A percentile compares a stretch with the other conserved stretches of the same genome.
Conservation (phyloP, 768 basidiomycete genomes). For the Pleurotus tuber-regium region DNA sequence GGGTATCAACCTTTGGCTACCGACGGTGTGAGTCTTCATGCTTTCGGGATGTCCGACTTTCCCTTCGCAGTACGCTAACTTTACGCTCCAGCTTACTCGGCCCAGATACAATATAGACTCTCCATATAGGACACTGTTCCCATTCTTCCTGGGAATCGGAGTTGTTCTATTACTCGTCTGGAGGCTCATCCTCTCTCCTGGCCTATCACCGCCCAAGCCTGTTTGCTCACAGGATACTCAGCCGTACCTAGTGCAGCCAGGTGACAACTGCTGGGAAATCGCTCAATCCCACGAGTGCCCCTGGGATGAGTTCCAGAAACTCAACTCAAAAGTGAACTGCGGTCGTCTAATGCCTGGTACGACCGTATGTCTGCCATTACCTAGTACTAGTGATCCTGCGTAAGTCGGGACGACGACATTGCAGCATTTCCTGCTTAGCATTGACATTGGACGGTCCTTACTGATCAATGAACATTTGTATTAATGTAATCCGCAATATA, state of each 20-base stretch:
- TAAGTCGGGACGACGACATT: no score
- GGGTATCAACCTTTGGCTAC: slow-evolving; percentile 55
- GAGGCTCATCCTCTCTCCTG: slow-evolving; percentile 51
- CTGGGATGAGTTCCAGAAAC: slow-evolving; percentile 47
- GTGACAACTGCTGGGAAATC: slow-evolving; percentile 69
- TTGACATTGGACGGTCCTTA: neutral
- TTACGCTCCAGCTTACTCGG: neutral
- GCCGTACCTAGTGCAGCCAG: slow-evolving; percentile 49
- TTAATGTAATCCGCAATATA: no score
- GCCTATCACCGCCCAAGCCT: slow-evolving; percentile 30
- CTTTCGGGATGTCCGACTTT: no score
- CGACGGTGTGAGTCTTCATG: slow-evolving; percentile 41
- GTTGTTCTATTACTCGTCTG: slow-evolving; percentile 62
- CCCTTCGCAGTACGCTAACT: slow-evolving; percentile 1
- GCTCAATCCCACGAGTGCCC: slow-evolving; percentile 44
- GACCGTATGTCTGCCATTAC: slow-evolving; percentile 44
- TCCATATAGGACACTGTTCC: slow-evolving; percentile 60
- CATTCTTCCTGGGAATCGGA: slow-evolving; percentile 69
- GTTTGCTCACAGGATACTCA: slow-evolving; percentile 37
- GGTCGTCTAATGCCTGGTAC: slow-evolving; percentile 58
- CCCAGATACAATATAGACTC: slow-evolving; percentile 26
- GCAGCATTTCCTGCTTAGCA: neutral
- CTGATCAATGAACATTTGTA: no score
- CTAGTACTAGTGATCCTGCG: no score
- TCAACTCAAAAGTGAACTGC: slow-evolving; percentile 55